A percentile compares a stretch with the other conserved stretches of the same genome.
These are phyloP conservation scores for Podila epicladia DNA, from an alignment of 192 early-diverging fungal species.

Conservation along the genomic window DNA sequence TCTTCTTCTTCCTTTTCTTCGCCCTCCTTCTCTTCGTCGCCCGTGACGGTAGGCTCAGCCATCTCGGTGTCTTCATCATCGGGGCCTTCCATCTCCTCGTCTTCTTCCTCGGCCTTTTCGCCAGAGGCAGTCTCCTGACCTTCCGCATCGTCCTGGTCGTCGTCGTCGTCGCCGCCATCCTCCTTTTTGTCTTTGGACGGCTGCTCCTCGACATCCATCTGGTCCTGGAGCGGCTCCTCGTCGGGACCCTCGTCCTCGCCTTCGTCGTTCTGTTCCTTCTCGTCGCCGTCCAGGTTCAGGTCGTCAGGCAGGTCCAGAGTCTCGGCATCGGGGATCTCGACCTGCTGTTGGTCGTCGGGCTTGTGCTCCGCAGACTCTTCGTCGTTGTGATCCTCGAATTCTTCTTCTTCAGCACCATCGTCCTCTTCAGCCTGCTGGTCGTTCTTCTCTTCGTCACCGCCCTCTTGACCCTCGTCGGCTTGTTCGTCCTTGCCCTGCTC, in stretches of 20 bases:
- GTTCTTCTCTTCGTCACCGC: constrained; percentile 58
- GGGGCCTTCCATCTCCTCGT: constrained; percentile 50
- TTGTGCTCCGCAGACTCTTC: constrained; percentile 56
- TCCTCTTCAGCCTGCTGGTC: constrained; percentile 45
- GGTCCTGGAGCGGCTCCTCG: constrained; percentile 46
- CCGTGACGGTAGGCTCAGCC: constrained; percentile 25
- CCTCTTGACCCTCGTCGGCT: constrained; percentile 52
- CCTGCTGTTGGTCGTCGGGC: constrained; percentile 58
- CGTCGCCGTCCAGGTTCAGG: constrained; percentile 74
- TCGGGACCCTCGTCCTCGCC: constrained; percentile 57
- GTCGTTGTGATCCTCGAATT: constrained; percentile 58
- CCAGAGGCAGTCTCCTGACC: constrained; percentile 33
- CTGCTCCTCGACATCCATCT: constrained; percentile 57
- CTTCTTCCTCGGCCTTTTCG: constrained; percentile 48
- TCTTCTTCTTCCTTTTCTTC: constrained; percentile 38
- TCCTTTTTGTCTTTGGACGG: constrained; percentile 41
- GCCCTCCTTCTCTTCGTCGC: constrained; percentile 23
- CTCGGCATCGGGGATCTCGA: constrained; percentile 75
- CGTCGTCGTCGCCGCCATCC: constrained; percentile 47
- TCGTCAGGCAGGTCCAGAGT: constrained; percentile 84
- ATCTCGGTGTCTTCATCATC: constrained; percentile 38
- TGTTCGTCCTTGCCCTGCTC: constrained; percentile 54
- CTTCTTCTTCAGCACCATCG: constrained; percentile 60
- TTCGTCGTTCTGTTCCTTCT: constrained; percentile 40
- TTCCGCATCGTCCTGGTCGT: constrained; percentile 53